Base-by-base conservation (phyloP, 176 grass and related monocot genomes). In the Lolium rigidum region DNA sequence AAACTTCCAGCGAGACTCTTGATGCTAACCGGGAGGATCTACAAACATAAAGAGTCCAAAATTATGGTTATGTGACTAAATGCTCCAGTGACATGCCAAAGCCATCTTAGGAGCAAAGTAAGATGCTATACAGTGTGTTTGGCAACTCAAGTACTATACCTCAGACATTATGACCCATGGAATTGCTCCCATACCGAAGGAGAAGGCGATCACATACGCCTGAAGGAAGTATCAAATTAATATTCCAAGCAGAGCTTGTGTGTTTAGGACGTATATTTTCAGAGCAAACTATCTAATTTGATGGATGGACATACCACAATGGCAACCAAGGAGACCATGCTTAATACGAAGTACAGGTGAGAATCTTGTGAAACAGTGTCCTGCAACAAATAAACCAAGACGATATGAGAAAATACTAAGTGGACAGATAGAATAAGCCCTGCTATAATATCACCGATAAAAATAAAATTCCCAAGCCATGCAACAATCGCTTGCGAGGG, bases 111-210 rank as follows among this genome's bases (percentile, higher is more conserved):
- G 81, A 52, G 22, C 2, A 28, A 47, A 47, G 9, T 10, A 80
- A 74, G 56, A 7, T 44, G 26, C 25, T 83, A 35, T 8, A 72
- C 41, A 2, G 2, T 7, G 7, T 61, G 35, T 62, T 37, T 0
- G 14, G 48, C 70, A 49, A 15, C 22, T 47, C 46, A 47, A 10
- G 7, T 9, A 82, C 56, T 77, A 57, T 92, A 99, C 97, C 97
- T 99, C 94, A 14, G 97, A 99, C 97, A 99, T 99, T 51, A 99
- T 99, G 78, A 99, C 91, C 94, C 97, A 99, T 55, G 97, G 97
- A 91, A 96, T 99, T 25, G 97, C 94, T 24, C 97, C 94, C 86
- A 99, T 82, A 54, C 97, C 94, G 35, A 99, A 90, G 64, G 97
- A 96, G 67, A 99, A 96, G 51, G 90, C 44, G 72, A 99, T 67